These are phyloP conservation scores for Scenedesmus sp. DNA, from an alignment of 163 green algal genomes.

Conservation along the genomic window DNA sequence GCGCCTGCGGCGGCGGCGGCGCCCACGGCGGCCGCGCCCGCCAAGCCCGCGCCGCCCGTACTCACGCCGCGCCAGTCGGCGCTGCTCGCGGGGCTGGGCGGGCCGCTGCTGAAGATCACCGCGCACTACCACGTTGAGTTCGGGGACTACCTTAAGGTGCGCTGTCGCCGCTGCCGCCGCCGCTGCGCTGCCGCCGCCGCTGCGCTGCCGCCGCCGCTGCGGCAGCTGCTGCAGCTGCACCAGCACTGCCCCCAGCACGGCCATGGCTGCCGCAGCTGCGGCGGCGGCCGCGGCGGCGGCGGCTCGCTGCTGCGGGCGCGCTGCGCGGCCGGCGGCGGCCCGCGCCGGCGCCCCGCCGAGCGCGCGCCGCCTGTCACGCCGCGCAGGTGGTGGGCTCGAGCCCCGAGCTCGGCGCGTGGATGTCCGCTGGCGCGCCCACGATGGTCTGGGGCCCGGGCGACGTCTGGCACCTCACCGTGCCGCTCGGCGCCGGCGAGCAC, in stretches of 20 bases:
- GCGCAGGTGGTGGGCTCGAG: constrained; percentile 47
- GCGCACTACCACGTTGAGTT: constrained; percentile 38
- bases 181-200: no score
- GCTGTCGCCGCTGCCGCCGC: no score
- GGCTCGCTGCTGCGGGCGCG: no score
- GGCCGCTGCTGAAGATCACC: constrained; percentile 37
- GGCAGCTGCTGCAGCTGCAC: no score
- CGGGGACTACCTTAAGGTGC: constrained; percentile 35
- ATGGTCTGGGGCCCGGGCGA: constrained; percentile 46
- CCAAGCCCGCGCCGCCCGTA: no score
- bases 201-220: no score
- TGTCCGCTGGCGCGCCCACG: constrained; percentile 40
- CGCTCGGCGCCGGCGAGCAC: constrained; percentile 18
- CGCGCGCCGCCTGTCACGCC: no score
- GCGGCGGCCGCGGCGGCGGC: no score
- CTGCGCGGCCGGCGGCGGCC: no score
- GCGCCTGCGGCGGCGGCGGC: background rate
- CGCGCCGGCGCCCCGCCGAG: no score
- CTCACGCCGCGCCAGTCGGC: constrained; percentile 3
- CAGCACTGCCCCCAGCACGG: no score
- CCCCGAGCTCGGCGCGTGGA: constrained; percentile 48
- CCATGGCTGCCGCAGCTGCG: no score
- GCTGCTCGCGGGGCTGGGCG: constrained; percentile 9
- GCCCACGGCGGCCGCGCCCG: background rate
- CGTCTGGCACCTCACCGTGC: constrained; percentile 19